Evolutionary conservation across 306 rosid genomes (phyloP).

Genomic region (Astragalus glycyphyllos): DNA sequence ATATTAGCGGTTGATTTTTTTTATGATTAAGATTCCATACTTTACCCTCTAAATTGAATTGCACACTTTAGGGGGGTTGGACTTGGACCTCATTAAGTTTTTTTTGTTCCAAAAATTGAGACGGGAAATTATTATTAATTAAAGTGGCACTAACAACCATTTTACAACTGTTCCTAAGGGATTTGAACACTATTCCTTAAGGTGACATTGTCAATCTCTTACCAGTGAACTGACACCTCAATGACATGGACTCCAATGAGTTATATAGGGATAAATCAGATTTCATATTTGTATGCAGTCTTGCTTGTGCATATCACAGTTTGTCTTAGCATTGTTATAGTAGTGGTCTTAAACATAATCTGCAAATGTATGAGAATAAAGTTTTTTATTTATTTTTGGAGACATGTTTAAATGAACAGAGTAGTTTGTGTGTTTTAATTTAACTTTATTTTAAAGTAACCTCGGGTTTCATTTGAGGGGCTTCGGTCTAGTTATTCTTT

Average conservation of each 20-base stretch:
- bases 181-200: not conserved
- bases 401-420: not conserved
- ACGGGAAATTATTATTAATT: too few relatives aligned
- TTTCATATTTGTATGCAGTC: slow-evolving; percentile 3
- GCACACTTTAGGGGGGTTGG: not conserved
- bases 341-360: slow-evolving; percentile 8
- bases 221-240: too few relatives aligned
- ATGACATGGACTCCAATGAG: not conserved
- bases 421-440: slow-evolving; percentile 21
- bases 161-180: too few relatives aligned
- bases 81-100: not conserved
- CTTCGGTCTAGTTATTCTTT: slow-evolving; percentile 15
- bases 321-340: slow-evolving; percentile 26
- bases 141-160: too few relatives aligned
- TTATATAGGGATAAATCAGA: slow-evolving; percentile 6
- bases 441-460: slow-evolving; percentile 4
- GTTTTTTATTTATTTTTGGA: not conserved
- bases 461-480: not conserved
- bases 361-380: slow-evolving; percentile 1
- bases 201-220: not conserved
- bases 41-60: not conserved
- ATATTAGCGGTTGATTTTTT: not conserved
- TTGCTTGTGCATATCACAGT: slow-evolving; percentile 2
- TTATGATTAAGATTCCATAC: not conserved
- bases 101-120: too few relatives aligned